Percentiles rank a stretch among this genome's conserved stretches.
phyloP scores from a whole-genome alignment of 2,329 filamentous ascomycete species.

The Alternaria panax region DNA sequence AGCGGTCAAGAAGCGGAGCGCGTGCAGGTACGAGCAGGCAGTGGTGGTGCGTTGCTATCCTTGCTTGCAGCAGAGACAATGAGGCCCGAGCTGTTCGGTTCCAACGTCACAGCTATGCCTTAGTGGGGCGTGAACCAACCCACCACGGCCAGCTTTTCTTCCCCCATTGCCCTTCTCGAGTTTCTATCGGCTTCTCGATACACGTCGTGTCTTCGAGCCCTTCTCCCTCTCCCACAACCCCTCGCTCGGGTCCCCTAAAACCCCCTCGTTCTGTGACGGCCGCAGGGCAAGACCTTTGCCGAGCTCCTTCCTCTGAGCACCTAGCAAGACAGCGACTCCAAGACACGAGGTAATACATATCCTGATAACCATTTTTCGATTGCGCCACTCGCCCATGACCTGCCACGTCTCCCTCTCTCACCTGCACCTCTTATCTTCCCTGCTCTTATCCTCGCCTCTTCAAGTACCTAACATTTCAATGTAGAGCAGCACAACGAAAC shows the following conservation, averaged over 20 bases:
- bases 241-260: background rate
- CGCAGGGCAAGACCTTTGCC: conserved; percentile 9
- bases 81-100: conserved; percentile 16
- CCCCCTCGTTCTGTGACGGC: conserved; percentile 11
- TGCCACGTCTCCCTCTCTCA: background rate
- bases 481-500: conserved; percentile 31
- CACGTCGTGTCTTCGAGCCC: background rate
- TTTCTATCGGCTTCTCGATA: conserved; percentile 11
- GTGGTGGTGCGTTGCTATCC: conserved; percentile 21
- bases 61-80: conserved; percentile 9
- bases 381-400: background rate
- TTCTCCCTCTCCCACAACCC: background rate
- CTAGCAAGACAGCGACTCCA: background rate
- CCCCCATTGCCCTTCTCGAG: conserved; percentile 16
- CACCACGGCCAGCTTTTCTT: conserved; percentile 25
- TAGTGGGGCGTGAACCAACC: conserved; percentile 23
- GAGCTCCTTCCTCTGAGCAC: conserved; percentile 18
- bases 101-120: conserved; percentile 16
- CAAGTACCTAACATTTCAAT: conserved; percentile 24
- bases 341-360: conserved; percentile 17
- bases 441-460: conserved; percentile 9
- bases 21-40: conserved; percentile 24
- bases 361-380: background rate
- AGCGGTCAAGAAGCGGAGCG: conserved; percentile 19
- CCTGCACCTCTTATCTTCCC: conserved; percentile 7